A percentile compares a stretch with the other conserved stretches of the same genome.
Conservation (phyloP, 176 grass and related monocot genomes). For the Eremochloa ophiuroides region DNA sequence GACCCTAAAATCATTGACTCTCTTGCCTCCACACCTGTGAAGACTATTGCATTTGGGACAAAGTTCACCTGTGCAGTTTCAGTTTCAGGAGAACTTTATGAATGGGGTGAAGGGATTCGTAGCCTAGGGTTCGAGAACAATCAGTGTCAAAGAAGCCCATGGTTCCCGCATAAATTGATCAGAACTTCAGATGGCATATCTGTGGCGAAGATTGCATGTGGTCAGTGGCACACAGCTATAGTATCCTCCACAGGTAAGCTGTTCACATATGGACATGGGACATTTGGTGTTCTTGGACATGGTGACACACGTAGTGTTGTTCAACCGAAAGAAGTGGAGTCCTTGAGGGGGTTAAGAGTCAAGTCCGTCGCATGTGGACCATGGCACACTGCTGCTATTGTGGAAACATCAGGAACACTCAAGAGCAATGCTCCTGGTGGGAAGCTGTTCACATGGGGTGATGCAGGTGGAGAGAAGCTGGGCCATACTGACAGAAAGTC, state of each 20-base stretch:
- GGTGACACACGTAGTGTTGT: slow-evolving; percentile 53
- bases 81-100: slow-evolving; percentile 77
- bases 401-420: slow-evolving; percentile 58
- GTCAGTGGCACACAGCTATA: slow-evolving; percentile 84
- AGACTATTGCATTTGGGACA: slow-evolving; percentile 71
- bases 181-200: slow-evolving; percentile 62
- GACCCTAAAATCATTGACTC: slow-evolving; percentile 71
- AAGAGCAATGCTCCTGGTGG: slow-evolving; percentile 75
- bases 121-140: slow-evolving; percentile 37
- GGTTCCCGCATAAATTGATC: slow-evolving; percentile 76
- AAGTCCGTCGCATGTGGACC: slow-evolving; percentile 87
- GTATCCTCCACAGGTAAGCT: slow-evolving; percentile 75
- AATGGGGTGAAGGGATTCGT: slow-evolving; percentile 64
- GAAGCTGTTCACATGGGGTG: slow-evolving; percentile 95
- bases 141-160: slow-evolving; percentile 47
- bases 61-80: slow-evolving; percentile 76
- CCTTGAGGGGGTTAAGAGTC: slow-evolving; percentile 71
- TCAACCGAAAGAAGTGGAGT: slow-evolving; percentile 75
- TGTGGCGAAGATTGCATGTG: slow-evolving; percentile 78
- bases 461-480: slow-evolving; percentile 69
- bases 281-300: slow-evolving; percentile 96
- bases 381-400: slow-evolving; percentile 92
- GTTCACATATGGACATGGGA: slow-evolving; percentile 84
- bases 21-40: slow-evolving; percentile 52
- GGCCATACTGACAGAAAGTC: slow-evolving; percentile 65